Conservation (phyloP, 2,329 filamentous ascomycete species). For the Metarhizium sp. region DNA sequence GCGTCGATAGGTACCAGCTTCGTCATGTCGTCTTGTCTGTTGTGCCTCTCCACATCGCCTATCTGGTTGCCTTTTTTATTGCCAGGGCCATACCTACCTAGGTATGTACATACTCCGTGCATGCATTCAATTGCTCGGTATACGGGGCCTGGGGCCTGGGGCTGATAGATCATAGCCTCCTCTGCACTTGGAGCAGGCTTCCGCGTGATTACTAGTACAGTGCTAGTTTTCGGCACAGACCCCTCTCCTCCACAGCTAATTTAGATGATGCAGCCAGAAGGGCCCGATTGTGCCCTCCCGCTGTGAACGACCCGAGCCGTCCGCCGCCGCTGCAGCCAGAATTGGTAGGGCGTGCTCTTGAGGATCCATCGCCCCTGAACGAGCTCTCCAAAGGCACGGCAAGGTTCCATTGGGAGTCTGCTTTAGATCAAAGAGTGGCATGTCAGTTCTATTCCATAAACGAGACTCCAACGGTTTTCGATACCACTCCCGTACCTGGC, state of each 20-base stretch:
- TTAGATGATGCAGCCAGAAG: slow-evolving; percentile 1
- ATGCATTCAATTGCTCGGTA: background rate
- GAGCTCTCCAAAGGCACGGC: background rate
- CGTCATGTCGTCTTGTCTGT: background rate
- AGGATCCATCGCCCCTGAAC: background rate
- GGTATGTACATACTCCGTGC: too few relatives aligned
- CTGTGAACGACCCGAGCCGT: slow-evolving; percentile 8
- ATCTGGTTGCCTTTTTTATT: background rate
- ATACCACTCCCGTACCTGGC: background rate
- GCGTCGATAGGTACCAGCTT: background rate
- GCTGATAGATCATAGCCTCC: background rate
- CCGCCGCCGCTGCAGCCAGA: slow-evolving; percentile 5
- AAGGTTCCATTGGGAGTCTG: background rate
- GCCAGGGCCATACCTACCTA: background rate
- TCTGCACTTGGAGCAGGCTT: background rate
- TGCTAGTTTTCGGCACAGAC: background rate
- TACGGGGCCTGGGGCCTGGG: background rate
- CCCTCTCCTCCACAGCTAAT: background rate
- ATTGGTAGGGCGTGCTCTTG: background rate
- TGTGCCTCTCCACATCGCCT: background rate
- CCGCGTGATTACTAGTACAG: background rate
- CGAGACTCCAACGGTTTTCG: too few relatives aligned
- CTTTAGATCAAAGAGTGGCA: background rate
- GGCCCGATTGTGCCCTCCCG: slow-evolving; percentile 3
- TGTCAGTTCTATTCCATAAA: background rate